Conservation (phyloP, 225 moss, liverwort and hornwort species). For the Pseudoscleropodium purum region DNA sequence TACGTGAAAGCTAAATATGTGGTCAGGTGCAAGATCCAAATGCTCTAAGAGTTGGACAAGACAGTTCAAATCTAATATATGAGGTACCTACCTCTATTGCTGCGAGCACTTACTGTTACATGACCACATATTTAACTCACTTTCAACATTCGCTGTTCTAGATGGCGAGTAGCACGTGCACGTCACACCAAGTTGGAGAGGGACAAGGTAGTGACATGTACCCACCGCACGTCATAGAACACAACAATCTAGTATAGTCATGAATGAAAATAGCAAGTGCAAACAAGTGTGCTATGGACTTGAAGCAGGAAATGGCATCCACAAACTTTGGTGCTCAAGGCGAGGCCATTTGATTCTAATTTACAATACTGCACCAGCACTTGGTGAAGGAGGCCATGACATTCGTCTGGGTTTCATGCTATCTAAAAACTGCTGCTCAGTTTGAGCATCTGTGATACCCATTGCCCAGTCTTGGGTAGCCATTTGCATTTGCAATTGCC, state of each 20-base stretch:
- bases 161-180: neutral
- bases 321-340: neutral
- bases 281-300: neutral
- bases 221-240: neutral
- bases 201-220: neutral
- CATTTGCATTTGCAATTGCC: conserved; percentile 61
- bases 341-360: neutral
- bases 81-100: neutral
- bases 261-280: neutral
- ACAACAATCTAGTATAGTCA: neutral
- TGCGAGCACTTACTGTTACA: neutral
- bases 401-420: conserved; percentile 68
- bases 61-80: neutral
- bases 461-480: conserved; percentile 48
- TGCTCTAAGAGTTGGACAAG: neutral
- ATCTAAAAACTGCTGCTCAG: conserved; percentile 61
- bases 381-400: conserved; percentile 81
- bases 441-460: conserved; percentile 47
- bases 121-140: neutral
- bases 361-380: conserved; percentile 34
- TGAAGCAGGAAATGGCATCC: neutral
- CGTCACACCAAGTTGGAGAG: neutral
- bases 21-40: neutral
- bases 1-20: no score
- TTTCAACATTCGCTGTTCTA: neutral